A percentile compares a stretch with the other conserved stretches of the same genome.
Evolutionary conservation across 805 yeast genomes (phyloP).

Genomic region (Sugiyamaella mastotermitis): DNA sequence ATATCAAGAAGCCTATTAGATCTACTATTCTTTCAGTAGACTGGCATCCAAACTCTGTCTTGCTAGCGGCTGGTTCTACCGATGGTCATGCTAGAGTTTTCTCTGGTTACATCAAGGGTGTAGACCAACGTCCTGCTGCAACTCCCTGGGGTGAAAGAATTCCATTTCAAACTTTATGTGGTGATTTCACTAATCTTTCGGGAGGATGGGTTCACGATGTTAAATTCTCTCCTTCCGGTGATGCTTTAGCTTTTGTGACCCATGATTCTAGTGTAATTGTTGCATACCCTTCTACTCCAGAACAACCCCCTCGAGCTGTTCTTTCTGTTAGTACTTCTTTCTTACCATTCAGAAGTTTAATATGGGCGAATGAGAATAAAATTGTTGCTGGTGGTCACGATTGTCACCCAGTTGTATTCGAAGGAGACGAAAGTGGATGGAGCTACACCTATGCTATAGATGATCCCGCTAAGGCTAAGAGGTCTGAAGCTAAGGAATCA

Average conservation of each 20-base stretch:
- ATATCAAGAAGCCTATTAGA: conserved; percentile 89
- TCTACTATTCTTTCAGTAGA: conserved; percentile 76
- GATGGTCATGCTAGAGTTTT: conserved; percentile 91
- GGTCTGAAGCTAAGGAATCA: conserved; percentile 45
- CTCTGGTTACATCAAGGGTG: conserved; percentile 80
- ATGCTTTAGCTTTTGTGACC: conserved; percentile 71
- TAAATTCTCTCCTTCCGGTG: conserved; percentile 73
- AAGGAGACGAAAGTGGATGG: conserved; percentile 64
- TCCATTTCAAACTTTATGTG: conserved; percentile 89
- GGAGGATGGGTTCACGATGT: conserved; percentile 94
- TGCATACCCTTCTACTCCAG: conserved; percentile 68
- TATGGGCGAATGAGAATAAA: conserved; percentile 61
- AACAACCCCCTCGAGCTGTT: conserved; percentile 56
- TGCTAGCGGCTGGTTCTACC: conserved; percentile 85
- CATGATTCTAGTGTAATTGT: conserved; percentile 83
- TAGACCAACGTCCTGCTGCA: conserved; percentile 76
- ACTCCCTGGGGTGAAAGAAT: conserved; percentile 90
- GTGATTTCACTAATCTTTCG: conserved; percentile 62
- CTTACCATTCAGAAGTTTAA: conserved; percentile 74
- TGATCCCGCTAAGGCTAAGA: conserved; percentile 38
- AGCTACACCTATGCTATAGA: conserved; percentile 53
- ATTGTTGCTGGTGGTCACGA: conserved; percentile 88
- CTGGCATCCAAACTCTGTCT: conserved; percentile 92
- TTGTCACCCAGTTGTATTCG: conserved; percentile 81
- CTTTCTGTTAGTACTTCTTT: conserved; percentile 55